Evolutionary conservation across 495 filamentous ascomycete genomes (phyloP).

Genomic region (Amphirosellinia nigrospora): DNA sequence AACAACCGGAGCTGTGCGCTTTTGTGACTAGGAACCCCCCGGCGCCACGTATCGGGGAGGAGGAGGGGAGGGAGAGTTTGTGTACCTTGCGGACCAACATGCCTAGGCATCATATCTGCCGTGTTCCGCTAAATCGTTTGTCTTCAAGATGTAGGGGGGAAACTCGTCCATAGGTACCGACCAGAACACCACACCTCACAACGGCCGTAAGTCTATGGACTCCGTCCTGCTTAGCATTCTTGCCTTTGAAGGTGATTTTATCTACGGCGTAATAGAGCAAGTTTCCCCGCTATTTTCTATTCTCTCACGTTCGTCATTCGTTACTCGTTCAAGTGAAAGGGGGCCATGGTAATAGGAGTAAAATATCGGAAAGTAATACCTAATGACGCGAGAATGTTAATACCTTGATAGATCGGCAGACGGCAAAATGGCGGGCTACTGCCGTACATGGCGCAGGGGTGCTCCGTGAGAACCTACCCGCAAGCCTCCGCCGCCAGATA

Average conservation of each 20-base stretch:
- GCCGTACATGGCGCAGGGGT: not conserved
- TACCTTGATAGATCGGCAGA: not conserved
- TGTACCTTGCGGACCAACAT: not conserved
- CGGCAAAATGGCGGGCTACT: too few species aligned
- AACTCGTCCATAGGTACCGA: not conserved
- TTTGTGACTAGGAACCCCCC: not conserved
- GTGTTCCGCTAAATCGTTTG: slow-evolving; percentile 18
- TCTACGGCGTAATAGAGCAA: not conserved
- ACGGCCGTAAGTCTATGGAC: slow-evolving; percentile 38
- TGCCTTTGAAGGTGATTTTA: not conserved
- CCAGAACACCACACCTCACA: slow-evolving; percentile 16
- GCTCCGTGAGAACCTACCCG: not conserved
- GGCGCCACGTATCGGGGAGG: slow-evolving; percentile 2
- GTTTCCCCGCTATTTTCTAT: not conserved
- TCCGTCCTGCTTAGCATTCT: not conserved
- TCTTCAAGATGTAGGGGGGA: not conserved
- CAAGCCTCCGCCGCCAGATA: slow-evolving; percentile 11
- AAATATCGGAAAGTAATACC: not conserved
- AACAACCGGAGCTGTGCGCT: not conserved
- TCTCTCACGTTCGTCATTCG: not conserved
- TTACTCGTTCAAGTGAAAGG: not conserved
- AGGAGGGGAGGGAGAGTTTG: not conserved
- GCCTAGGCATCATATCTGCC: slow-evolving; percentile 3
- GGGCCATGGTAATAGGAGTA: too few species aligned
- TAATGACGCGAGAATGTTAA: not conserved